Evolutionary conservation across 2,329 filamentous ascomycete genomes (phyloP).

Genomic region (Epichloe uncinata): DNA sequence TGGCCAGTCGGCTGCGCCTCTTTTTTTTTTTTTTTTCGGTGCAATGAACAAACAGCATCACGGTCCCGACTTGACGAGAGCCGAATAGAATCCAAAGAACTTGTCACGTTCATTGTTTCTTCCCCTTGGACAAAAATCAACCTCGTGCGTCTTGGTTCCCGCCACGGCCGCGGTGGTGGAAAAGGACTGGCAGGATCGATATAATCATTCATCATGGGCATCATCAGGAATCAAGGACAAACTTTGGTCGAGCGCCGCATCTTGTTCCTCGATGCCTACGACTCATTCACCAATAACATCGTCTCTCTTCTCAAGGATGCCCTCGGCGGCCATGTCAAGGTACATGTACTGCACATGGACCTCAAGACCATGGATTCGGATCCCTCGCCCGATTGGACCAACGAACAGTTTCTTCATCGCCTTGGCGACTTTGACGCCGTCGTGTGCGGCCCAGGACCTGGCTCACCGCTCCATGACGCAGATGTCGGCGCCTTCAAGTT

Average conservation of each 20-base stretch:
- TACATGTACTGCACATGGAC: slow-evolving; percentile 24
- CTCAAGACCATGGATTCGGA: slow-evolving; percentile 54
- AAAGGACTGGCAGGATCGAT: too few species aligned
- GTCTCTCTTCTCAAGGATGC: slow-evolving; percentile 63
- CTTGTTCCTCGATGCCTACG: slow-evolving; percentile 88
- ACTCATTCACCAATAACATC: slow-evolving; percentile 95
- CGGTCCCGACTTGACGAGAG: not conserved
- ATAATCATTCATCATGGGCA: not conserved
- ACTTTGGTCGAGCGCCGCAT: slow-evolving; percentile 31
- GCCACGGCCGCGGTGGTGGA: not conserved
- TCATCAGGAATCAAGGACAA: not conserved
- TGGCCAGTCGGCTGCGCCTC: too few species aligned
- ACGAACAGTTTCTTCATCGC: slow-evolving; percentile 23
- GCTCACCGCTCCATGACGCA: slow-evolving; percentile 54
- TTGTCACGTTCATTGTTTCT: not conserved
- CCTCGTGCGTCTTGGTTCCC: not conserved
- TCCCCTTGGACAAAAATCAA: not conserved
- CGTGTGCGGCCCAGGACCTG: slow-evolving; percentile 82
- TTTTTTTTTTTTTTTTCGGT: too few species aligned
- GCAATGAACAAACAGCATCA: too few species aligned
- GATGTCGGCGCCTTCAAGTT: slow-evolving; percentile 74
- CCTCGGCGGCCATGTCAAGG: slow-evolving; percentile 53
- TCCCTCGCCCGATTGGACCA: slow-evolving; percentile 28
- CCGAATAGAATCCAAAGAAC: not conserved
- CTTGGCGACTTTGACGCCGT: slow-evolving; percentile 62